Evolutionary conservation across 495 filamentous ascomycete species (phyloP).

Genomic region (Neurospora sp.): DNA sequence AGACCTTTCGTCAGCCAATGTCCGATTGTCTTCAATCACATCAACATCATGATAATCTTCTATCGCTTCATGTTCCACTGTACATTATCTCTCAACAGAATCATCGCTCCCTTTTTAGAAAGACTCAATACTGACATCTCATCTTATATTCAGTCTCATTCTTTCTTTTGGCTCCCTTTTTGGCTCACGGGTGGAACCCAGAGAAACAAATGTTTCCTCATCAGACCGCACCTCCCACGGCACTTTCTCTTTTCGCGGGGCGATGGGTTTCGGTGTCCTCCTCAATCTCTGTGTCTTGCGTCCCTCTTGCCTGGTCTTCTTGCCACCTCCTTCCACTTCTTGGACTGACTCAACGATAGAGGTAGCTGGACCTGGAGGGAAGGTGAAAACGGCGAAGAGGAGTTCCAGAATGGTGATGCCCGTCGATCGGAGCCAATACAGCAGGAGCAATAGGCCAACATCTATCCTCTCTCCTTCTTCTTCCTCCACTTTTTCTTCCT

Average conservation of each 20-base stretch:
- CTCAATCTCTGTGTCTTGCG: not conserved
- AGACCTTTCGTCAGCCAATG: not conserved
- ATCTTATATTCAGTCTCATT: not conserved
- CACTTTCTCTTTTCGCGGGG: not conserved
- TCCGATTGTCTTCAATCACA: not conserved
- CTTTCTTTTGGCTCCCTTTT: not conserved
- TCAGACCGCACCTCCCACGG: not conserved
- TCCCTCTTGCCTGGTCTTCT: not conserved
- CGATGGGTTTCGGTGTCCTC: not conserved
- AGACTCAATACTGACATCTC: not conserved
- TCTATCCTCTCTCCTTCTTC: not conserved
- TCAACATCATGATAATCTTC: not conserved
- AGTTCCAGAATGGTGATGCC: not conserved
- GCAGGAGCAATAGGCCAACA: not conserved
- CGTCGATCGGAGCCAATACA: not conserved
- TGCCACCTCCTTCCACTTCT: not conserved
- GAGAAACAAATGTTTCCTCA: not conserved
- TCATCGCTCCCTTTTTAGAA: too few relatives aligned
- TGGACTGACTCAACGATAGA: not conserved
- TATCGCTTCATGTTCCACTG: not conserved
- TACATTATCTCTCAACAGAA: not conserved
- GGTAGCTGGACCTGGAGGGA: not conserved
- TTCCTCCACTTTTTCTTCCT: not conserved
- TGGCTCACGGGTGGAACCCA: not conserved
- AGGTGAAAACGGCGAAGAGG: not conserved